A percentile compares a stretch with the other conserved stretches of the same genome.
Conservation (phyloP, 768 basidiomycete genomes). For the Rossbeevera mucosa region DNA sequence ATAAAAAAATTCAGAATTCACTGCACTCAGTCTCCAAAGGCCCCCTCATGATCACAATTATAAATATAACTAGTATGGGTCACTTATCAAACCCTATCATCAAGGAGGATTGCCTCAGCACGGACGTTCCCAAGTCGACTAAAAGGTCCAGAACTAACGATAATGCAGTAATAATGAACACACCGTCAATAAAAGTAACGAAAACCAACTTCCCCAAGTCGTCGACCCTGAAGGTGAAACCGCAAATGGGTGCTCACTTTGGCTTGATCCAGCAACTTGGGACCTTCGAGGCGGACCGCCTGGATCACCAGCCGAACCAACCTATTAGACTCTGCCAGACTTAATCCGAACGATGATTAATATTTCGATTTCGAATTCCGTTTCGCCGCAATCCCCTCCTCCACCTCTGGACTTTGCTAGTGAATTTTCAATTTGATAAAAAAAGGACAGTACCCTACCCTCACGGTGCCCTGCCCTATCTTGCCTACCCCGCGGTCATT, state of each 20-base stretch:
- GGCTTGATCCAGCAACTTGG: not conserved
- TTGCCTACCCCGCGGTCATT: not conserved
- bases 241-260: not conserved
- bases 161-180: too few relatives aligned
- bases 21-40: not conserved
- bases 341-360: not conserved
- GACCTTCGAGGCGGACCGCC: not conserved
- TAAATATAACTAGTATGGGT: too few relatives aligned
- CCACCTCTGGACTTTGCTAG: not conserved
- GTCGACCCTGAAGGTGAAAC: not conserved
- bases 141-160: too few relatives aligned
- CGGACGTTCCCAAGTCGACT: too few relatives aligned
- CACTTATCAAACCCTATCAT: conserved; percentile 1
- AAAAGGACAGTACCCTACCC: not conserved
- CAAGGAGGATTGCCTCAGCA: not conserved
- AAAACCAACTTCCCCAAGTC: not conserved
- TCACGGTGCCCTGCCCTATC: not conserved
- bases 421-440: not conserved
- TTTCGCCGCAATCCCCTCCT: not conserved
- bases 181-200: too few relatives aligned
- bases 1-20: too few relatives aligned
- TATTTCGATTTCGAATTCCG: not conserved
- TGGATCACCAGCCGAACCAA: not conserved
- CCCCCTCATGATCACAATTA: not conserved
- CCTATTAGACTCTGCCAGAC: not conserved